Base-by-base conservation (phyloP, 2,329 filamentous ascomycete species). In the Penicillium sp. region DNA sequence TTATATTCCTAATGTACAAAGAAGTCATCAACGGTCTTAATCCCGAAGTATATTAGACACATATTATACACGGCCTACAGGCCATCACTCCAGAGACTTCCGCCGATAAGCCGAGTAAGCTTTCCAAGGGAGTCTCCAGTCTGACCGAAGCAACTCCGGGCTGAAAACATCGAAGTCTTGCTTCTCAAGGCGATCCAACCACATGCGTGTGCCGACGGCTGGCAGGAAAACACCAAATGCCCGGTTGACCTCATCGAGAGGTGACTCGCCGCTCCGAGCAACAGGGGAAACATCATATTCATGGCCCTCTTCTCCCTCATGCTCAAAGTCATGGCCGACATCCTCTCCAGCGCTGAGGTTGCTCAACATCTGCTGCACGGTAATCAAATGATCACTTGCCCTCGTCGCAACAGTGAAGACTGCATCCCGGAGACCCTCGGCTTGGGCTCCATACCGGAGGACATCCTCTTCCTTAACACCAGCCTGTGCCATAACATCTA, bases 311-410 rank as follows among this genome's bases (percentile, higher is more conserved):
- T 96, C 91, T 31, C 86, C 85, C 60, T 89, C 83, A 70, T 97
- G 90, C 76, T 97, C 93, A 72, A 93, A 97, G 6, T 90, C 91
- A 72, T 97, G 93, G 0, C 89, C 91, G 0, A 90, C 85, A 49
- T 86, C 87, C 65, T 89, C 78, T 1, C 92, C 91, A 4, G 86
- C 86, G 53, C 85, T 85, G 21, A 96, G 78, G 67, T 90, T 91
- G 69, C 86, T 88, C 59, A 97, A 75, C 92, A 99, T 96, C 73
- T 96, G 91, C 58, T 92, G 82, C 2, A 90, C 93, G 0, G 93
- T 97, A 65, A 97, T 96, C 35, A 99, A 80, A 75, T 99, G 94
- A 72, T 99, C 94, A 70, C 96, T 96, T 7, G 94, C 94, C 38
- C 93, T 85, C 0, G 94, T 99, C 0, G 94, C 94, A 15, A 99